Conservation (phyloP, 495 filamentous ascomycete species). For the Xylaria intraflava region DNA sequence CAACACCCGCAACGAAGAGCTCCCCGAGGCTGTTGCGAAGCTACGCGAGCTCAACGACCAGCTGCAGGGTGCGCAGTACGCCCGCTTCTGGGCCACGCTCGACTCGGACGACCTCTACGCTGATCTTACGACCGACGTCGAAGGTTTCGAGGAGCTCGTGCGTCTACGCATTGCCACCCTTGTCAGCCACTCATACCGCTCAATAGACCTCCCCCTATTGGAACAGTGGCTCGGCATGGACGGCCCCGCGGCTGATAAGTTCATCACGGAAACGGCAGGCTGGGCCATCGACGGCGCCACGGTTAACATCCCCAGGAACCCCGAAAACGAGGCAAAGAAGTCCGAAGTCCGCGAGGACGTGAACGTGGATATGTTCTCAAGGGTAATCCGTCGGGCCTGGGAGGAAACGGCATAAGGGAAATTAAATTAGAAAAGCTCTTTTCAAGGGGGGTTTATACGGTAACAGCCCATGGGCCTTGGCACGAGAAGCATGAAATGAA, state of each 20-base stretch:
- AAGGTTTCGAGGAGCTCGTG: slow-evolving; percentile 95
- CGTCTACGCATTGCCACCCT: slow-evolving; percentile 85
- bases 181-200: slow-evolving; percentile 79
- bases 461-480: too few relatives aligned
- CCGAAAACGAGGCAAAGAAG: slow-evolving; percentile 98
- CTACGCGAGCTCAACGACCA: slow-evolving; percentile 75
- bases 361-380: slow-evolving; percentile 80
- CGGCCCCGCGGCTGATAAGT: slow-evolving; percentile 64
- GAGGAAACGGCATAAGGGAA: slow-evolving; percentile 69
- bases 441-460: not conserved
- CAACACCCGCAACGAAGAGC: slow-evolving; percentile 44
- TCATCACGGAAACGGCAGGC: slow-evolving; percentile 74
- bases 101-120: slow-evolving; percentile 95
- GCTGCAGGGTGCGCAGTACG: slow-evolving; percentile 80
- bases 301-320: slow-evolving; percentile 75
- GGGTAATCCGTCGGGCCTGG: slow-evolving; percentile 78
- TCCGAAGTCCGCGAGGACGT: slow-evolving; percentile 94
- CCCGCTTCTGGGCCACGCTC: slow-evolving; percentile 85
- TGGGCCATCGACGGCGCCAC: slow-evolving; percentile 62
- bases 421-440: not conserved
- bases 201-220: slow-evolving; percentile 66
- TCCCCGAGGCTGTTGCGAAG: slow-evolving; percentile 84
- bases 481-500: slow-evolving; percentile 3
- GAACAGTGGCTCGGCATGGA: slow-evolving; percentile 86
- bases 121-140: slow-evolving; percentile 87